Evolutionary conservation across 2,329 filamentous ascomycete genomes (phyloP).

Genomic region (Botrytis aclada): DNA sequence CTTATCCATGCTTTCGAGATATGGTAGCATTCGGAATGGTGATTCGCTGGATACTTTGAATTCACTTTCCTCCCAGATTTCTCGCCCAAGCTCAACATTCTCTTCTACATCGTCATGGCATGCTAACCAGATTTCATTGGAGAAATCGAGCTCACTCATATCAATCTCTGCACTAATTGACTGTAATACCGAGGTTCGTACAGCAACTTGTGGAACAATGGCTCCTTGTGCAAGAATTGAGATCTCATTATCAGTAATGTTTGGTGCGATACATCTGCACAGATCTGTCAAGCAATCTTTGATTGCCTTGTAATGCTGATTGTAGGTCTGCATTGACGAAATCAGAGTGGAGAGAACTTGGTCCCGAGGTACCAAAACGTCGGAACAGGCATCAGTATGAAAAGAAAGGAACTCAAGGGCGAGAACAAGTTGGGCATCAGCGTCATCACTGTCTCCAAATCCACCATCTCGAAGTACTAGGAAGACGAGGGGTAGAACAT

Average conservation of each 20-base stretch:
- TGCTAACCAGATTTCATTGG: slow-evolving; percentile 88
- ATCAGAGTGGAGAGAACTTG: slow-evolving; percentile 72
- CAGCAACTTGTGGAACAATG: slow-evolving; percentile 74
- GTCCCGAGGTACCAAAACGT: slow-evolving; percentile 71
- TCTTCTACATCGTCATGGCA: slow-evolving; percentile 89
- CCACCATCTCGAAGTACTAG: slow-evolving; percentile 76
- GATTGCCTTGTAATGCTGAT: slow-evolving; percentile 90
- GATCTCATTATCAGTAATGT: slow-evolving; percentile 72
- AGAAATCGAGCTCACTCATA: slow-evolving; percentile 80
- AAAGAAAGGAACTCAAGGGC: slow-evolving; percentile 85
- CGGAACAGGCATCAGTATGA: slow-evolving; percentile 76
- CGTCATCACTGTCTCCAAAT: slow-evolving; percentile 73
- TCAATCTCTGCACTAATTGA: slow-evolving; percentile 90
- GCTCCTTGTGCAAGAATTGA: slow-evolving; percentile 71
- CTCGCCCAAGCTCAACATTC: slow-evolving; percentile 75
- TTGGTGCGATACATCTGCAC: slow-evolving; percentile 78
- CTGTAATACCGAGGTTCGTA: slow-evolving; percentile 82
- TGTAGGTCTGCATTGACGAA: slow-evolving; percentile 80
- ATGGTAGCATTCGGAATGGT: slow-evolving; percentile 67
- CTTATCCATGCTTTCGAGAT: slow-evolving; percentile 74
- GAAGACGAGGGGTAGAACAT: slow-evolving; percentile 79
- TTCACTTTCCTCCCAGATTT: slow-evolving; percentile 94
- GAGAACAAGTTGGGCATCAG: slow-evolving; percentile 84
- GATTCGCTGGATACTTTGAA: slow-evolving; percentile 67
- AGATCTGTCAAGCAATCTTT: slow-evolving; percentile 90